These are phyloP conservation scores for Blastobotrys robertii DNA, from an alignment of 805 yeast genomes.

Conservation along the genomic window DNA sequence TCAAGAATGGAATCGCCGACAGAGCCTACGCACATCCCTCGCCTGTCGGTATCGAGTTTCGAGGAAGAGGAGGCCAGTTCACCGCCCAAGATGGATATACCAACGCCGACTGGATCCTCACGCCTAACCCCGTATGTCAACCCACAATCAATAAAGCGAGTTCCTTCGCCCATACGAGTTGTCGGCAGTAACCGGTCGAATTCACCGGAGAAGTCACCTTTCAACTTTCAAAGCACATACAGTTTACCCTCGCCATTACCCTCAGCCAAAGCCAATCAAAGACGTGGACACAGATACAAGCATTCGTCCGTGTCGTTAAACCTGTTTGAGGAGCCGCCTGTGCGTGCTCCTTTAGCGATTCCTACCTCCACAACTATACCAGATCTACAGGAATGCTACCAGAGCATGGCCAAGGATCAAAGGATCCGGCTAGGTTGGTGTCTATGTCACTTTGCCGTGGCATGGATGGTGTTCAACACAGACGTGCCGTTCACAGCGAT, in stretches of 20 bases:
- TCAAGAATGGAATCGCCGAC: too few species aligned
- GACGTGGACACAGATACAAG: conserved; percentile 92
- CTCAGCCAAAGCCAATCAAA: conserved; percentile 27
- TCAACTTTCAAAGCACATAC: conserved; percentile 50
- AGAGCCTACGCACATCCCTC: too few species aligned
- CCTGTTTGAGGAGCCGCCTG: conserved; percentile 86
- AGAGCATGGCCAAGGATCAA: conserved; percentile 51
- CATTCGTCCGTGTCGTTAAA: conserved; percentile 96
- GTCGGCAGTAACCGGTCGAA: not conserved
- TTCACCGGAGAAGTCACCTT: conserved; percentile 33
- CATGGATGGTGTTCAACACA: conserved; percentile 54
- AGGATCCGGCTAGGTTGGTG: conserved; percentile 52
- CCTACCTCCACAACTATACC: conserved; percentile 70
- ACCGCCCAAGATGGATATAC: too few species aligned
- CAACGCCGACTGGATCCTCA: too few species aligned
- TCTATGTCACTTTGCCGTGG: conserved; percentile 42
- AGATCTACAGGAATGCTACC: conserved; percentile 47
- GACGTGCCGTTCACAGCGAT: conserved; percentile 48
- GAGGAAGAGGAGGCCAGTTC: too few species aligned
- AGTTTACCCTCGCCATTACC: conserved; percentile 21
- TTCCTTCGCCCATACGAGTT: too few species aligned
- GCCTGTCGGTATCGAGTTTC: too few species aligned
- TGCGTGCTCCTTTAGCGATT: conserved; percentile 49
- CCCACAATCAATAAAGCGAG: too few species aligned
- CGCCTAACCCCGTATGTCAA: too few species aligned